phyloP scores from a whole-genome alignment of 768 basidiomycete genomes.

The Trametes gibbosa region DNA sequence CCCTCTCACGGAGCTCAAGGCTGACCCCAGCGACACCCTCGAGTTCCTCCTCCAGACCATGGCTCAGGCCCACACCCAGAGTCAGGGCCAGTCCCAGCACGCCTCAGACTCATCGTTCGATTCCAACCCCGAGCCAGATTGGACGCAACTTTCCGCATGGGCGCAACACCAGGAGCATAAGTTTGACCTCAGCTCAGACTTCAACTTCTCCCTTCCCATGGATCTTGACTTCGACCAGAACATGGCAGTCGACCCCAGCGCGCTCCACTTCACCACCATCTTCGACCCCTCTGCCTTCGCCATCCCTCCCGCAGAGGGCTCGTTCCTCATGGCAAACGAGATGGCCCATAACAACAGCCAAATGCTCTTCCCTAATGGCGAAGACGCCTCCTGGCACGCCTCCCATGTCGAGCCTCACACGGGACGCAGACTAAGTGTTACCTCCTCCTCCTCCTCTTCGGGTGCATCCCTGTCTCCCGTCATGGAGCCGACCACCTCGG shows the following conservation, averaged over 20 bases:
- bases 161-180: conserved; percentile 25
- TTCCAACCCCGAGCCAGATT: conserved; percentile 37
- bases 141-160: conserved; percentile 54
- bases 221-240: conserved; percentile 62
- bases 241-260: conserved; percentile 62
- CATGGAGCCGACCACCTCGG: conserved; percentile 37
- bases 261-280: conserved; percentile 49
- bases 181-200: conserved; percentile 43
- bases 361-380: conserved; percentile 17
- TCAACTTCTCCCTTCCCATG: conserved; percentile 43
- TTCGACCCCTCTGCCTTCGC: conserved; percentile 24
- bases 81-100: conserved; percentile 9
- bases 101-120: conserved; percentile 13
- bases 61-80: conserved; percentile 20
- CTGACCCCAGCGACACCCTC: conserved; percentile 25
- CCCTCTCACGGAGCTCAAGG: conserved; percentile 19
- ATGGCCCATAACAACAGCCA: conserved; percentile 8
- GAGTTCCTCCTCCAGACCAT: conserved; percentile 30
- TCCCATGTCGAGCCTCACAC: conserved; percentile 22
- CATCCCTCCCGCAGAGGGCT: conserved; percentile 1
- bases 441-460: conserved; percentile 53
- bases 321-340: conserved; percentile 13
- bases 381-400: conserved; percentile 14
- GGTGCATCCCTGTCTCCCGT: conserved; percentile 53
- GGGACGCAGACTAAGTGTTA: conserved; percentile 48